Base-by-base conservation (phyloP, 148 eudicot species). In the Linanthus parryae region DNA sequence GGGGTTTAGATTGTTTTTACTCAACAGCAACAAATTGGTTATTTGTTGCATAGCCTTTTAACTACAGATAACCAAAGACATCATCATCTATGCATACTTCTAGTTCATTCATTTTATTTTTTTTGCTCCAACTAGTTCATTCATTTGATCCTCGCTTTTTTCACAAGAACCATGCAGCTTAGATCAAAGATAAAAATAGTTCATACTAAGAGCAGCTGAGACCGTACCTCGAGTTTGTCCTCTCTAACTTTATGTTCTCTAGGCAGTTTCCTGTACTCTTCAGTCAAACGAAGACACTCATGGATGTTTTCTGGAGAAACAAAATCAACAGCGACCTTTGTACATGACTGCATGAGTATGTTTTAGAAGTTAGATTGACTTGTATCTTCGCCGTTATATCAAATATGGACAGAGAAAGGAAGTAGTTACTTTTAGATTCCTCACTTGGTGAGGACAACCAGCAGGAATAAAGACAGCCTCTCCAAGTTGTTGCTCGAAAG, bases 381-480 rank as follows among this genome's bases (percentile, higher is more conserved):
- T 19, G 8, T 38, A 38, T 38, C 3, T 14, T 6, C 49, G 24
- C 11, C 22, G 21, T 24, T 42, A 24, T 24, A 42, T 23, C 9
- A 42, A 42, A 42, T 42, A 34, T 14, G 17, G 17, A 45, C 10
- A 41, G 9, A n/a, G n/a, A 13, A 25, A 2, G 15, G 1, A 7
- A 14, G 15, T 8, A 15, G 37, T 59, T 38, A 88, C 97, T 83
- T 84, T 77, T 35, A 74, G 76, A 61, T 87, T 87, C 28, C 96
- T 73, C 46, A 92, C 98, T 76, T 92, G 98, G 46, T 87, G 98
- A 5, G 98, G 96, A 48, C 98, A 92, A 10, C 98, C 96, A 41
- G 96, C 96, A 48, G 98, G 98, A 61, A 92, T 92, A 44, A 92
- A 84, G 21, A 92, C 98, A 1, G 98, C 98, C 64, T 92, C 98